Base-by-base conservation (phyloP, 306 rosid species). In the Trichosanthes truncata region DNA sequence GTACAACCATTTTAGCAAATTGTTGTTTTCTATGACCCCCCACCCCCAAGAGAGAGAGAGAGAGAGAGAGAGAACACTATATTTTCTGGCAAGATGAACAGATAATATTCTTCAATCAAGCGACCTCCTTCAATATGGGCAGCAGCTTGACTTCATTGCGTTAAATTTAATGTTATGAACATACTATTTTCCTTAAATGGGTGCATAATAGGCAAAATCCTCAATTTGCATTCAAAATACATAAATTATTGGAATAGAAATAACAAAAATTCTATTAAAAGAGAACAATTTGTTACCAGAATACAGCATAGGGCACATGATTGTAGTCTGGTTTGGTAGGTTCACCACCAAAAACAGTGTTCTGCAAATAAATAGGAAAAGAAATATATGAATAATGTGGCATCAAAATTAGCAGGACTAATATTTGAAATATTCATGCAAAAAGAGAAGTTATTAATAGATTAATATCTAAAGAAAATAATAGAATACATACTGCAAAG, bases 311-410 rank as follows among this genome's bases (percentile, higher is more conserved):
- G 20, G 88, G 90, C 66, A 95, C 23, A 84, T 87, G 46, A 53
- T 31, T 81, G 84, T 91, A 80, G 79, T 95, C 97, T 17, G 97
- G 89, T 86, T 92, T 92, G 88, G 74, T 77, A 61, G 89, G 81
- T 84, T 88, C 76, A 83, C 90, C 96, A 72, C 92, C 94, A 82
- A 95, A 95, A 81, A 90, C 93, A 62, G 98, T 91, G 81, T 95
- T 89, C 98, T 95, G 91, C 78, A 79, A 41, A 82, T 66, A 25
- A 80, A 29, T 78, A 77, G 48, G 78, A 29, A 17, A 53, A 21
- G 13, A 29, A 17, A 46, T 63, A 21, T 69, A 60, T 43, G 79
- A 51, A 31, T 55, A 74, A 49, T 35, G 17, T 12, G 8, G 52
- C 29, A 20, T 21, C 78, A 29, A 15, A 71, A 25, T 72, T 48